These are phyloP conservation scores for Apophysomyces elegans DNA, from an alignment of 371 early-diverging fungal species.

Conservation along the genomic window DNA sequence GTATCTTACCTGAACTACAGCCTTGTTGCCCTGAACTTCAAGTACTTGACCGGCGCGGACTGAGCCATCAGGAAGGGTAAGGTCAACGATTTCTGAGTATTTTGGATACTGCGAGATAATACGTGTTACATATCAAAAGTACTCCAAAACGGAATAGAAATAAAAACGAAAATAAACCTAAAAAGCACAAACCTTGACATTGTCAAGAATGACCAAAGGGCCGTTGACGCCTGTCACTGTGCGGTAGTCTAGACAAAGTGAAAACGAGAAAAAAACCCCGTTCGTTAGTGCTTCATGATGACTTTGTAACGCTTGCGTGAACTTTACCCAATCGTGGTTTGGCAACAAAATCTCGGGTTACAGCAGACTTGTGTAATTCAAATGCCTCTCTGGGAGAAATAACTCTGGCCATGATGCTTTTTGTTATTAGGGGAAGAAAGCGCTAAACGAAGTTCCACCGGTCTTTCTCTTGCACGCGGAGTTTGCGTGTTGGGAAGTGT, in stretches of 20 bases:
- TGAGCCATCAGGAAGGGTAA: slow-evolving; percentile 98
- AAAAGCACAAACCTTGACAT: slow-evolving; percentile 78
- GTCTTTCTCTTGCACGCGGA: background rate
- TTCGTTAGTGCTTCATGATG: slow-evolving; percentile 2
- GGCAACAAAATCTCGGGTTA: slow-evolving; percentile 85
- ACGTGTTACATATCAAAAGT: background rate
- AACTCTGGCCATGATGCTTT: slow-evolving; percentile 33
- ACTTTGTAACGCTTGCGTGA: slow-evolving; percentile 10
- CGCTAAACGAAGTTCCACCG: background rate
- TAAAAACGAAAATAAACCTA: background rate
- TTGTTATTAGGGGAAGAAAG: slow-evolving; percentile 11
- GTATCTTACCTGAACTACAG: slow-evolving; percentile 90
- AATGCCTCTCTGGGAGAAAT: slow-evolving; percentile 66
- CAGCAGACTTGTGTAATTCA: slow-evolving; percentile 79
- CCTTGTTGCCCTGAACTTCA: slow-evolving; percentile 98
- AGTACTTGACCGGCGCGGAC: slow-evolving; percentile 98
- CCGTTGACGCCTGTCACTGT: slow-evolving; percentile 99
- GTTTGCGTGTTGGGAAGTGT: background rate
- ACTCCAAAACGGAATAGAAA: background rate
- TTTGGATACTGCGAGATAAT: slow-evolving; percentile 80
- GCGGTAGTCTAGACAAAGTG: slow-evolving; percentile 85
- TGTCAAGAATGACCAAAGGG: slow-evolving; percentile 99
- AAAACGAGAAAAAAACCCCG: background rate
- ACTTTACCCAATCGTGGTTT: slow-evolving; percentile 89
- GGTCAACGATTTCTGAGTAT: slow-evolving; percentile 98